A percentile compares a stretch with the other conserved stretches of the same genome.
phyloP scores from a whole-genome alignment of 495 filamentous ascomycete genomes.

The Cairneyella variabilis region DNA sequence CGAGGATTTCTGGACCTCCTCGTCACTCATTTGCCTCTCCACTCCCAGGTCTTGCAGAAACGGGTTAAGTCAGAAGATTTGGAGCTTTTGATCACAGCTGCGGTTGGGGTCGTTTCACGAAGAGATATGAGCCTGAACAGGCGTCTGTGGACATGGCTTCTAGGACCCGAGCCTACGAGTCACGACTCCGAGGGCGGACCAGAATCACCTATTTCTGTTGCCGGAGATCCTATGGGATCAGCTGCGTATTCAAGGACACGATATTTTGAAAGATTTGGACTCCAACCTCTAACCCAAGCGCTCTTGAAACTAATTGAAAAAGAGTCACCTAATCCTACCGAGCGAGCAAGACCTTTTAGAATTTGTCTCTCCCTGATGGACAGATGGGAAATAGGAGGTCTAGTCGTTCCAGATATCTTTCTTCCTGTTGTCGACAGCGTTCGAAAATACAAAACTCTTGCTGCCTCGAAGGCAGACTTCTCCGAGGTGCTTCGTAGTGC shows the following conservation, averaged over 20 bases:
- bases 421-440: constrained; percentile 79
- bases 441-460: constrained; percentile 58
- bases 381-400: constrained; percentile 90
- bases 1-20: constrained; percentile 90
- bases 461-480: constrained; percentile 60
- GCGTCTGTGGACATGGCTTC: constrained; percentile 92
- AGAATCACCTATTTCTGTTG: constrained; percentile 23
- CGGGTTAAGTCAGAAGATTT: constrained; percentile 68
- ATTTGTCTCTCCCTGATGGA: constrained; percentile 97
- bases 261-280: constrained; percentile 80
- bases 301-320: constrained; percentile 70
- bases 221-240: constrained; percentile 43
- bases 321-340: constrained; percentile 49
- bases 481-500: constrained; percentile 89
- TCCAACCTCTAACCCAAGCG: constrained; percentile 68
- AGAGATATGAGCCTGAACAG: constrained; percentile 96
- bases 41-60: constrained; percentile 75
- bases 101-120: constrained; percentile 76
- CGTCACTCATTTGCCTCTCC: constrained; percentile 86
- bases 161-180: constrained; percentile 70
- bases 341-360: constrained; percentile 82
- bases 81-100: constrained; percentile 75
- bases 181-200: constrained; percentile 34
- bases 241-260: constrained; percentile 49
- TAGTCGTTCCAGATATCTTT: constrained; percentile 85